A percentile compares a stretch with the other conserved stretches of the same genome.
Evolutionary conservation across 164 flowering plant genomes (phyloP).

Genomic region (Malania oleifera): DNA sequence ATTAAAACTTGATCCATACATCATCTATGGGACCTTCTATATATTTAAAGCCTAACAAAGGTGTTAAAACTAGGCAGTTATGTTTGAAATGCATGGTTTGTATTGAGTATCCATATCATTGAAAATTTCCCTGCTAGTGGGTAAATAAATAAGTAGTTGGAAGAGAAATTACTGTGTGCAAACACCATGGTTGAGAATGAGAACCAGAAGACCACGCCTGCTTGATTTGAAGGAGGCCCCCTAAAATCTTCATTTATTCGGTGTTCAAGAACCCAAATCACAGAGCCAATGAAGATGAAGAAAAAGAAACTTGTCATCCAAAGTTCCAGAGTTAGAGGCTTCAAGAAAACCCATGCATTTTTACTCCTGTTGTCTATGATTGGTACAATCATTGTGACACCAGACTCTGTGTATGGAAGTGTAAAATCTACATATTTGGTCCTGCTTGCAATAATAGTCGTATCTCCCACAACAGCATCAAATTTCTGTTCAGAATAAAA

Average conservation of each 20-base stretch:
- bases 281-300: conserved; percentile 26
- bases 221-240: conserved; percentile 20
- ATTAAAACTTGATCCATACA: too few species aligned
- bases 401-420: conserved; percentile 38
- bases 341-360: conserved; percentile 39
- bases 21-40: too few species aligned
- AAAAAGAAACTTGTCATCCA: conserved; percentile 31
- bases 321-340: conserved; percentile 31
- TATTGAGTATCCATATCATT: too few species aligned
- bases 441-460: conserved; percentile 30
- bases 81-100: too few species aligned
- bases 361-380: conserved; percentile 12
- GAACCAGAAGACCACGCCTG: conserved; percentile 26
- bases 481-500: conserved; percentile 23
- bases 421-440: conserved; percentile 36
- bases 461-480: conserved; percentile 37
- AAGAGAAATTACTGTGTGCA: conserved; percentile 18
- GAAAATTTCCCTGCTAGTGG: neutral
- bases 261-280: conserved; percentile 27
- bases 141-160: neutral
- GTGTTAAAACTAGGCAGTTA: too few species aligned
- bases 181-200: conserved; percentile 32
- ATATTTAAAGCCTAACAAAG: too few species aligned
- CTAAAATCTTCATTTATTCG: conserved; percentile 23
- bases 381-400: conserved; percentile 39